Percentiles rank a stretch among this genome's conserved stretches.
Evolutionary conservation across 768 basidiomycete genomes (phyloP).

Genomic region (Hemileccinum impolitum): DNA sequence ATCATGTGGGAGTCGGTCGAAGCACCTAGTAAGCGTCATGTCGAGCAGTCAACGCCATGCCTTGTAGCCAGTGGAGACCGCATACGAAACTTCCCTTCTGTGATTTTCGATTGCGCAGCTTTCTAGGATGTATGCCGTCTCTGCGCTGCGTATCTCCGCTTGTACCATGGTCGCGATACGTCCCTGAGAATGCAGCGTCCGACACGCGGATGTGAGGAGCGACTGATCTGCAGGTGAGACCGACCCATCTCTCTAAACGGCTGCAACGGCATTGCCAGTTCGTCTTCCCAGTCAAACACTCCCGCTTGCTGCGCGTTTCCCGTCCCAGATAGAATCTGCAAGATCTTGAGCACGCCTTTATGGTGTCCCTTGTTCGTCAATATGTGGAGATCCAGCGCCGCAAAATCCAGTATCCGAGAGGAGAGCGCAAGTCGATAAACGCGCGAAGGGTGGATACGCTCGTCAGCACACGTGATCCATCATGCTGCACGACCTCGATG

Average conservation of each 20-base stretch:
- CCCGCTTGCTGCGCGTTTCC: conserved; percentile 46
- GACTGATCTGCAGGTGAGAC: conserved; percentile 76
- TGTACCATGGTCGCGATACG: conserved; percentile 59
- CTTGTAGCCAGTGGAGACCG: conserved; percentile 67
- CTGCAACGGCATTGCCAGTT: conserved; percentile 36
- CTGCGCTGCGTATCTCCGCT: conserved; percentile 60
- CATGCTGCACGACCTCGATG: conserved; percentile 61
- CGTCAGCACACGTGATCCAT: conserved; percentile 66
- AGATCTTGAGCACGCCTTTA: conserved; percentile 68
- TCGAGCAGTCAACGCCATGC: conserved; percentile 86
- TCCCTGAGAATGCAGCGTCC: conserved; percentile 64
- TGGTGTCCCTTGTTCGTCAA: conserved; percentile 74
- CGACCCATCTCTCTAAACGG: conserved; percentile 75
- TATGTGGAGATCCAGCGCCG: conserved; percentile 85
- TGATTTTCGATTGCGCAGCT: conserved; percentile 88
- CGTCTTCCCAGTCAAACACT: conserved; percentile 38
- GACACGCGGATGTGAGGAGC: conserved; percentile 59
- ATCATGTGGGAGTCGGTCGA: conserved; percentile 76
- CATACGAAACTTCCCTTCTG: conserved; percentile 72
- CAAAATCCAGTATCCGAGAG: conserved; percentile 79
- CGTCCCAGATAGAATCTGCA: conserved; percentile 79
- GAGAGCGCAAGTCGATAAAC: conserved; percentile 81
- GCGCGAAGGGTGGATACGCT: conserved; percentile 66
- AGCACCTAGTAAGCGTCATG: conserved; percentile 82
- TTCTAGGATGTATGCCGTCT: conserved; percentile 74